Evolutionary conservation across 192 early-diverging fungal species (phyloP).

Genomic region (Backusella liffmaniae): DNA sequence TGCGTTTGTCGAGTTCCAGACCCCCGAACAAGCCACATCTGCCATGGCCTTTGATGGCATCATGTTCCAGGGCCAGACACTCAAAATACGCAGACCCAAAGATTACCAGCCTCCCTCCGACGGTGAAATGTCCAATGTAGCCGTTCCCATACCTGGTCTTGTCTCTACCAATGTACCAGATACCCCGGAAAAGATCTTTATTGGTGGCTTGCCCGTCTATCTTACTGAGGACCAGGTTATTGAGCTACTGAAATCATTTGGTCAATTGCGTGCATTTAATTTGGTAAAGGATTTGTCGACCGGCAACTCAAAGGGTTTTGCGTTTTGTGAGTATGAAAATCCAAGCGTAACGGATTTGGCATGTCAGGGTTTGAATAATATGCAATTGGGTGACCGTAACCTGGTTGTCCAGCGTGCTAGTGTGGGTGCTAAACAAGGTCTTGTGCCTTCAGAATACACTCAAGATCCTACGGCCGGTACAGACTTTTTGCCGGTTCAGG

Average conservation of each 20-base stretch:
- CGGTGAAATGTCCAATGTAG: slow-evolving; percentile 10
- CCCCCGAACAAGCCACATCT: slow-evolving; percentile 83
- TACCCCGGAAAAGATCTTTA: slow-evolving; percentile 89
- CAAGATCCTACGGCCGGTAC: background rate
- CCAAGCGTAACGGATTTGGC: slow-evolving; percentile 88
- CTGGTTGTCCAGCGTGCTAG: slow-evolving; percentile 93
- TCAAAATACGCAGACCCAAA: slow-evolving; percentile 93
- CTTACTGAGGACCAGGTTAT: slow-evolving; percentile 91
- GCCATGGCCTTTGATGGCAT: slow-evolving; percentile 96
- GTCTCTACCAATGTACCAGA: slow-evolving; percentile 87
- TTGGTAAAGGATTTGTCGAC: slow-evolving; percentile 75
- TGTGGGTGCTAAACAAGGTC: slow-evolving; percentile 68
- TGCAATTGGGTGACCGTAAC: slow-evolving; percentile 91
- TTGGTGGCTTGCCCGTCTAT: slow-evolving; percentile 88
- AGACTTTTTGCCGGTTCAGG: slow-evolving; percentile 20
- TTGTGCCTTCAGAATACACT: slow-evolving; percentile 1
- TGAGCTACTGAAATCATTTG: slow-evolving; percentile 91
- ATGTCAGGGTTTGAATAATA: slow-evolving; percentile 91
- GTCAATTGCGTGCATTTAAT: slow-evolving; percentile 88
- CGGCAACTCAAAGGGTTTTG: slow-evolving; percentile 64
- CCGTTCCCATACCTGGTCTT: slow-evolving; percentile 43
- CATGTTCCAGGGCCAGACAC: slow-evolving; percentile 71
- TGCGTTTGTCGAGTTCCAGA: slow-evolving; percentile 94
- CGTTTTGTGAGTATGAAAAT: slow-evolving; percentile 94
- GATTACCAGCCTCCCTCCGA: slow-evolving; percentile 69